Evolutionary conservation across 2,329 filamentous ascomycete species (phyloP).

Genomic region (Claviceps monticola): DNA sequence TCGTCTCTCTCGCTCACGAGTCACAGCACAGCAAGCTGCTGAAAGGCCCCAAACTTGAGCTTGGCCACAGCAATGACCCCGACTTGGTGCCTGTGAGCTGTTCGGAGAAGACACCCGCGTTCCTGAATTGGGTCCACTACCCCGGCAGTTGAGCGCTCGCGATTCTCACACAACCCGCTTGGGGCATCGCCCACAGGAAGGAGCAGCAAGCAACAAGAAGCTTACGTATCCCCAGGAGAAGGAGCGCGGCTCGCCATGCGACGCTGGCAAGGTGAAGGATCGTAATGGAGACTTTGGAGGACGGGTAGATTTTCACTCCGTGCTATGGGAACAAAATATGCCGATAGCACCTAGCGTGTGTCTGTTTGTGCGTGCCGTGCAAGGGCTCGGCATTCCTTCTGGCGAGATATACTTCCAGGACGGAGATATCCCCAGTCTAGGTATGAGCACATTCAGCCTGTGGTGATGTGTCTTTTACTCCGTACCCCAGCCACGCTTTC

Average conservation of each 20-base stretch:
- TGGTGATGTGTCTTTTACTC: not conserved
- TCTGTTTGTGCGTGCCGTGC: not conserved
- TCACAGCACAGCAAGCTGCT: no score
- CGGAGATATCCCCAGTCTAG: not conserved
- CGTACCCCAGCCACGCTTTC: no score
- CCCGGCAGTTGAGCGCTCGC: not conserved
- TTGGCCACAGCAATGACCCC: no score
- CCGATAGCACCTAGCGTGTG: not conserved
- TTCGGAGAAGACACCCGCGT: not conserved
- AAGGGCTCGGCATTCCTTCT: not conserved
- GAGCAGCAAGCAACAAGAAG: not conserved
- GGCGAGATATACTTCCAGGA: not conserved
- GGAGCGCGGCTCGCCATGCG: not conserved
- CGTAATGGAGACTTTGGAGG: not conserved
- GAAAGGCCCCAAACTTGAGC: no score
- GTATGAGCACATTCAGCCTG: no score
- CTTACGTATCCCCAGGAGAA: not conserved
- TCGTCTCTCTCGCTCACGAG: not conserved
- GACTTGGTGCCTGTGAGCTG: not conserved
- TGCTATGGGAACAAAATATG: not conserved
- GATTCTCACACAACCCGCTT: not conserved
- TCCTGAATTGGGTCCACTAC: not conserved
- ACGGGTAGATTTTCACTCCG: not conserved
- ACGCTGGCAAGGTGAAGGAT: not conserved
- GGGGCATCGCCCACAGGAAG: not conserved